phyloP scores from a whole-genome alignment of 352 stramenopile species.

The Pythium myriotylum region DNA sequence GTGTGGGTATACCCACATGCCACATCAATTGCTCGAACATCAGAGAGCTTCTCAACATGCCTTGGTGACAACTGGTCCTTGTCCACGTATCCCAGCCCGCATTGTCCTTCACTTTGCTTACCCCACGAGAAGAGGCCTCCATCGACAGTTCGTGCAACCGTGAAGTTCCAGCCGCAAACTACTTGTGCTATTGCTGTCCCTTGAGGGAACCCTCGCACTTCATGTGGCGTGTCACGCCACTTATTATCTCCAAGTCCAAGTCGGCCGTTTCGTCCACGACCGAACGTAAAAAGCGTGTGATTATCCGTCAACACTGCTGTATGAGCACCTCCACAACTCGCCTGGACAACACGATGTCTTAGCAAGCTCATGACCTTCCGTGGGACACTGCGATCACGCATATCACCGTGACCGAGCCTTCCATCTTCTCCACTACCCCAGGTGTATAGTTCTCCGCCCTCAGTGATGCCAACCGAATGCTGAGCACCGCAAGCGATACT shows the following conservation, averaged over 20 bases:
- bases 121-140: constrained; percentile 83
- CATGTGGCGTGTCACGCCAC: constrained; percentile 69
- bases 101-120: constrained; percentile 87
- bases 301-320: constrained; percentile 71
- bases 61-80: constrained; percentile 77
- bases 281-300: constrained; percentile 73
- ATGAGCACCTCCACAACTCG: constrained; percentile 80
- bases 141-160: constrained; percentile 49
- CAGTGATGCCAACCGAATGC: constrained; percentile 73
- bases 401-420: constrained; percentile 76
- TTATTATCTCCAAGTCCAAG: constrained; percentile 77
- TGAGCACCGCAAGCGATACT: constrained; percentile 71
- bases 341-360: constrained; percentile 56
- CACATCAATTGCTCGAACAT: constrained; percentile 55
- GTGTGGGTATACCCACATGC: constrained; percentile 90
- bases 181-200: constrained; percentile 46
- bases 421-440: constrained; percentile 86
- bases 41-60: constrained; percentile 49
- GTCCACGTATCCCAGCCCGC: constrained; percentile 78
- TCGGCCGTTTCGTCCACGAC: constrained; percentile 69
- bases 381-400: constrained; percentile 71
- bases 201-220: constrained; percentile 50
- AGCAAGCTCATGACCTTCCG: constrained; percentile 85
- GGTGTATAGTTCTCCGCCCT: constrained; percentile 75
- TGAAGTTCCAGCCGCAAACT: constrained; percentile 86